phyloP scores from a whole-genome alignment of 306 rosid species.

The Morella rubra region DNA sequence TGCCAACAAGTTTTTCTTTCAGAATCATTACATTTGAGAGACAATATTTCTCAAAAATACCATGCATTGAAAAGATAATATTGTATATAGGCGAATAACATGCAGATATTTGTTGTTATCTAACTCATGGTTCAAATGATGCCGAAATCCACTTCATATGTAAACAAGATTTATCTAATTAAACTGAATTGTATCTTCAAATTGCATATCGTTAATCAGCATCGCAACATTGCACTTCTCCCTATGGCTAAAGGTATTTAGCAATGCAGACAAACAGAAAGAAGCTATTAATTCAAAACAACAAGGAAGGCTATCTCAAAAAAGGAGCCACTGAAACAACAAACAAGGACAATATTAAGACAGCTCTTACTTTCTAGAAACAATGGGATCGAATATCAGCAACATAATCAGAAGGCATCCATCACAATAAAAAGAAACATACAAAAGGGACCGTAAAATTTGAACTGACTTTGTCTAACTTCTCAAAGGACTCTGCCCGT shows the following conservation, averaged over 20 bases:
- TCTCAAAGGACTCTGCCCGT: slow-evolving; percentile 79
- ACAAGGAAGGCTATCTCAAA: not conserved
- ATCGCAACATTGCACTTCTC: not conserved
- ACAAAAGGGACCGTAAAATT: slow-evolving; percentile 13
- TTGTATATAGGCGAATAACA: not conserved
- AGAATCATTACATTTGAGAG: not conserved
- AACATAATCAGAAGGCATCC: slow-evolving; percentile 2
- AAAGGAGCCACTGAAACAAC: not conserved
- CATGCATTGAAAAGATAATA: not conserved
- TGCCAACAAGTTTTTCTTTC: not conserved
- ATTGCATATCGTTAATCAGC: too few relatives aligned
- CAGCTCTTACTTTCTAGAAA: not conserved
- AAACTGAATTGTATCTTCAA: too few relatives aligned
- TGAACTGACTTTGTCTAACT: slow-evolving; percentile 88
- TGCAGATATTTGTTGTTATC: not conserved
- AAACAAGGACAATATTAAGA: not conserved
- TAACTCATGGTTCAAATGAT: not conserved
- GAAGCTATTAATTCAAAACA: not conserved
- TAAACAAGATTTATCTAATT: too few relatives aligned
- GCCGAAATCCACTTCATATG: too few relatives aligned
- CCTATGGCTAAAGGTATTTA: not conserved
- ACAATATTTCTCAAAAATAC: not conserved
- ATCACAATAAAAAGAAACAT: slow-evolving; percentile 1
- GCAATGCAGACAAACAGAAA: not conserved
- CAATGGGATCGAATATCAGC: not conserved